Evolutionary conservation across 257 asterid genomes (phyloP), one percentile per base, ranked within the genome.

Genomic region (Solanum megistacrolobum): DNA sequence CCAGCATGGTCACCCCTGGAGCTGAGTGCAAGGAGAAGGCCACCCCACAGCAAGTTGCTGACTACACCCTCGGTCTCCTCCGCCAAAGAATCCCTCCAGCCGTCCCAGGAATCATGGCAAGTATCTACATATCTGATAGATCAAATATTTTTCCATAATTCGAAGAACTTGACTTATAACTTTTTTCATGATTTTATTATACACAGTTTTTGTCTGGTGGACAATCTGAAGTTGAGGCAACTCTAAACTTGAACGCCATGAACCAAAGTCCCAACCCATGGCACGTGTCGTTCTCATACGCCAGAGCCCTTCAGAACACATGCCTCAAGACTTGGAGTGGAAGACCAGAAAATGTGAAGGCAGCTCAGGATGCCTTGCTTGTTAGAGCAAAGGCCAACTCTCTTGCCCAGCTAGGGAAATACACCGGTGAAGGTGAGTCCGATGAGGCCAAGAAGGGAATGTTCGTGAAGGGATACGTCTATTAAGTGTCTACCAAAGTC

Each of bases 1-100:
- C 98, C 39, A 94, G 97, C 89, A 95, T 94, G 97, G 97, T 92
- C 46, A 94, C 98, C 52, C 97, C 96, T 10, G 96, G 96, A 83
- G 96, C 96, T 7, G 98, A 95, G 18, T 60, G 94, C 92, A 91
- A 93, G 62, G 96, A 91, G 0, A 93, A 46, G 91, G 98, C 94
- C 74, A 90, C 92, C 27, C 96, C 98, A 3, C 89, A 91, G 39
- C 88, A 89, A 55, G 96, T 95, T 72, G 95, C 98, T 14, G 92
- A 88, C 2, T 92, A 93, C 92, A 94, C 98, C 55, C 98, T 95
- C 52, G 91, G 75, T 48, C 95, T 94, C 84, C 95, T 95, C 87
- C 90, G 91, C 41, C 81, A 93, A 82, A 93, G 98, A 89, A 88
- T 94, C 88, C 98, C 98, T n/a, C 94, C 96, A 1, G 94, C 96